Evolutionary conservation across 2,329 filamentous ascomycete species (phyloP), one percentile per base, ranked within the genome.

Genomic region (Leptographium lundbergii): DNA sequence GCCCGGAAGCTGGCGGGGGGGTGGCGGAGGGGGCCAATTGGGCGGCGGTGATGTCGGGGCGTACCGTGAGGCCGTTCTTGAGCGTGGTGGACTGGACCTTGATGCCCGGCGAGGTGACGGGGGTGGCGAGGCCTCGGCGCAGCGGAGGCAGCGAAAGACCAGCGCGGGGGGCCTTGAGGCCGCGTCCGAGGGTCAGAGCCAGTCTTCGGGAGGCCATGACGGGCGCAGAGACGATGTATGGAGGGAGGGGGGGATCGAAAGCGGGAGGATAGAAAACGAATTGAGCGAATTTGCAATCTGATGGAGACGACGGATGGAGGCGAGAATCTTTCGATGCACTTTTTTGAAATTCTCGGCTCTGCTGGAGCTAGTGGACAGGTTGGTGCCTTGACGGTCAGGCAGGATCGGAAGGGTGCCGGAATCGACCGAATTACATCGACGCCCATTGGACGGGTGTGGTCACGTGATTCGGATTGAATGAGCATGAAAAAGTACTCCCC

Each of bases 1-100:
- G 54, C 57, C 34, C n/a, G 54, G 60, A 53, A 61, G 59, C 32
- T 45, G 36, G 2, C 6, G 45, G n/a, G n/a, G 14, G 36, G 63
- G 59, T 65, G 36, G 5, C 39, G 71, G 75, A 77, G 76, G 74
- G 74, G 56, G 63, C 63, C 66, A 68, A 70, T 70, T 69, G 67
- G 63, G 57, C 54, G 54, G 25, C 36, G 25, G 29, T 6, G 11
- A 19, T 6, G n/a, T 14, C 27, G 42, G 34, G 7, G 27, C 61
- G 75, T 76, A 96, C 92, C 70, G 94, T 99, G 80, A 99, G 84
- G 75, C 94, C 94, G 81, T 97, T 99, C 78, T 87, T 89, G 72
- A 99, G 83, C 59, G 94, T 99, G 64, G 94, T 97, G 70, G 89
- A 91, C 82, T 97, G 87, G 69, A 91, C 96, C 80, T 89, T 92